Evolutionary conservation across 352 stramenopile species (phyloP).

Genomic region (Globisporangium irregulare): DNA sequence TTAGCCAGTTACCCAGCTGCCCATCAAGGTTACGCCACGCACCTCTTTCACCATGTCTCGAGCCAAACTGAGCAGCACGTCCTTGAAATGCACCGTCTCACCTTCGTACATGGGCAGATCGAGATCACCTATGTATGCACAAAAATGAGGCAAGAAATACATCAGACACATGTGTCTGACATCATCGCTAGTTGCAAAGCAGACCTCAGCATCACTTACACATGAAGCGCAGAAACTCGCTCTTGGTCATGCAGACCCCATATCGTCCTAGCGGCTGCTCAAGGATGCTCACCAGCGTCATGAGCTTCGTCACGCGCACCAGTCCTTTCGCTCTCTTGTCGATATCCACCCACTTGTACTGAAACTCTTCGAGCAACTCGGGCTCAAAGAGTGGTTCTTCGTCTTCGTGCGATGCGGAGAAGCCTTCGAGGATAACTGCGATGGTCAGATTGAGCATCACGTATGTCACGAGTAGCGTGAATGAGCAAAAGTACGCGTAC

Average conservation of each 20-base stretch:
- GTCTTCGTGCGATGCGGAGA: constrained; percentile 81
- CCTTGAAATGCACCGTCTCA: constrained; percentile 81
- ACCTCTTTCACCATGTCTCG: constrained; percentile 81
- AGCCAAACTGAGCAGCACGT: constrained; percentile 82
- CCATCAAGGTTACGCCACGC: constrained; percentile 4
- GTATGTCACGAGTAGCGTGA: constrained; percentile 92
- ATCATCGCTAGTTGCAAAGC: background rate
- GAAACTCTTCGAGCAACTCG: constrained; percentile 88
- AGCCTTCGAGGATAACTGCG: constrained; percentile 91
- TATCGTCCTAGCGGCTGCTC: constrained; percentile 71
- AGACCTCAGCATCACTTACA: constrained; percentile 29
- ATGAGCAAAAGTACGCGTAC: constrained; percentile 77
- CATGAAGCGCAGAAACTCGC: constrained; percentile 52
- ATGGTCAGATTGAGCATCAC: constrained; percentile 95
- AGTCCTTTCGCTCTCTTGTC: constrained; percentile 85
- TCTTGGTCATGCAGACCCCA: constrained; percentile 37
- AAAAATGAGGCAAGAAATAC: background rate
- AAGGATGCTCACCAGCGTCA: constrained; percentile 72
- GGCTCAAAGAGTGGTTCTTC: constrained; percentile 87
- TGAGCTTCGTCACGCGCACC: constrained; percentile 73
- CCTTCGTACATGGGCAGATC: constrained; percentile 81
- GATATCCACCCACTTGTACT: constrained; percentile 85
- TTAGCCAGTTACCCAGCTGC: background rate
- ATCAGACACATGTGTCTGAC: background rate
- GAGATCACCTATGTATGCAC: constrained; percentile 39